Evolutionary conservation across 768 basidiomycete species (phyloP).

Genomic region (Pleurotus citrinopileatus): DNA sequence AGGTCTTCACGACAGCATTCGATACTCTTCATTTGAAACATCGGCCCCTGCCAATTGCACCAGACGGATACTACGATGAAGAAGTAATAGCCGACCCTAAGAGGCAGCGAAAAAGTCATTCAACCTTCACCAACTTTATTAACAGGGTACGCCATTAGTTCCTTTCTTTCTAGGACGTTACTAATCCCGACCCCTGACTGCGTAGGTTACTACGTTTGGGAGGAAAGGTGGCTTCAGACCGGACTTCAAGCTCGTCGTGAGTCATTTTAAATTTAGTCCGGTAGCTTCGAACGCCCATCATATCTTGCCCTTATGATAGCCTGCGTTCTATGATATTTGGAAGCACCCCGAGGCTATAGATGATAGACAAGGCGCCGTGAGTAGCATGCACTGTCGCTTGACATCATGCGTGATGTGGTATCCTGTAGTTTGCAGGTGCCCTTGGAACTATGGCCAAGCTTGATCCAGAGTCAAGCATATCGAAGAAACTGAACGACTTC

Average conservation of each 20-base stretch:
- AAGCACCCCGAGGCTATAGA: conserved; percentile 35
- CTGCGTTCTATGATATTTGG: conserved; percentile 25
- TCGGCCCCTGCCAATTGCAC: conserved; percentile 35
- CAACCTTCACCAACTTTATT: conserved; percentile 29
- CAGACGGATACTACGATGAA: conserved; percentile 44
- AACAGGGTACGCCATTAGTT: conserved; percentile 16
- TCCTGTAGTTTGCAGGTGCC: conserved; percentile 23
- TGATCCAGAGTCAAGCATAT: conserved; percentile 15
- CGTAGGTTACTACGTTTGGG: conserved; percentile 18
- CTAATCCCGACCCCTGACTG: neutral
- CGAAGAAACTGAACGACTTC: conserved; percentile 17
- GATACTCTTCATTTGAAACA: conserved; percentile 33
- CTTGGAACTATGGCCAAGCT: conserved; percentile 26
- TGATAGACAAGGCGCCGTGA: conserved; percentile 35
- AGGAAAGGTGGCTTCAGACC: conserved; percentile 23
- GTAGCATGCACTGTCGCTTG: conserved; percentile 5
- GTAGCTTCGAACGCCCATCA: neutral
- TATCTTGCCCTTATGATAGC: no score
- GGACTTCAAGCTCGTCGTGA: conserved; percentile 20
- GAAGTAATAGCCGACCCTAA: conserved; percentile 28
- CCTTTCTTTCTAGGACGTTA: neutral
- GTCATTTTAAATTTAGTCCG: conserved; percentile 3
- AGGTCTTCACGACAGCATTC: conserved; percentile 23
- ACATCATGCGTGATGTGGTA: neutral
- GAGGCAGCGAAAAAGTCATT: conserved; percentile 26